Base-by-base conservation (phyloP, 768 basidiomycete species). In the Pulveroboletus sp. region DNA sequence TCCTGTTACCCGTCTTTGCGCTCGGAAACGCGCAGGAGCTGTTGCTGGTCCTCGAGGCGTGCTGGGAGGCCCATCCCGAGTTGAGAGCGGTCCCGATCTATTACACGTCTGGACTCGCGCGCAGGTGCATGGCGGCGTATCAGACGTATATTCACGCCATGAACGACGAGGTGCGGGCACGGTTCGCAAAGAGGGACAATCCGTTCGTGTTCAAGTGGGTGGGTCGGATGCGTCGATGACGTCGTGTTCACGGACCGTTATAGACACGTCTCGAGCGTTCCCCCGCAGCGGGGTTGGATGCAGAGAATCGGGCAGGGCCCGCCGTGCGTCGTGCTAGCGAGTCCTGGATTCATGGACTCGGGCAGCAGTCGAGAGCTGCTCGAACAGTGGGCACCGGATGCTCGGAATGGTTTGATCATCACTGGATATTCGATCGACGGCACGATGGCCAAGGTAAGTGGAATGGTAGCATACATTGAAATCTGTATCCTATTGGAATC, bases 61-160 rank as follows among this genome's bases (percentile, higher is more conserved):
- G 95, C 70, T 98, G 96, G 95, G 84, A 90, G 59, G 86, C 86
- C 47, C 93, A 98, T 60, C 87, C 94, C 12, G 96, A 98, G 62
- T 74, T 99, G 23, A 95, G 98, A 68, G 86, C 85, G 52, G 86
- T 95, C 31, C 96, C 96, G 1, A 87, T 99, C 47, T 97, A 96
- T 72, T 98, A 95, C 61, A 93, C 94, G 2, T 97, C 95, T 13
- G 92, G 85, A 61, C 77, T 99, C 22, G 96, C 96, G 11, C 82
- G 89, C 50, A 96, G 95, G 62, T 98, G 93, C 61, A 98, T 98
- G 95, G 86, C 93, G 39, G 94, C 98, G 6, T 99, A 96, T 68
- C 93, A 97, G 68, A 93, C 89, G 4, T 97, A 98, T 66, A 96
- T 98, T 55, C 94, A 97, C 65, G 97, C 95, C 6, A 97, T 99